Percentiles rank a stretch among this genome's conserved stretches.
Conservation (phyloP, 768 basidiomycete species). For the Boletus sp. region DNA sequence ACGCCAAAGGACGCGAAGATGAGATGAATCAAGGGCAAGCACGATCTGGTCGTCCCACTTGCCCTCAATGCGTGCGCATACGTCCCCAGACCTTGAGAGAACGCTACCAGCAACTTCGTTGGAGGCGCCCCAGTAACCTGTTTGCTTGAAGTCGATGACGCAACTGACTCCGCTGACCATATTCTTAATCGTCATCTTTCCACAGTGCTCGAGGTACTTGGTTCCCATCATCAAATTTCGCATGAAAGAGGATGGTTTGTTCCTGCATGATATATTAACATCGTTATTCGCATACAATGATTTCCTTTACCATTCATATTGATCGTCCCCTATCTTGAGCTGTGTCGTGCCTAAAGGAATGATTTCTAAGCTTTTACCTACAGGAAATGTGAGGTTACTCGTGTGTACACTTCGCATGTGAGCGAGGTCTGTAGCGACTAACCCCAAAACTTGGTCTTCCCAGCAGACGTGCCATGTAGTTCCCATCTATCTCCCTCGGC, state of each 20-base stretch:
- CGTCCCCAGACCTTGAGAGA: slow-evolving; percentile 50
- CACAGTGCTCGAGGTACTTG: slow-evolving; percentile 86
- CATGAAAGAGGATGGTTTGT: slow-evolving; percentile 85
- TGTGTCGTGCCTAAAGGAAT: slow-evolving; percentile 74
- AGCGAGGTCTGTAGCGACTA: slow-evolving; percentile 29
- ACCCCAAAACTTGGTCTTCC: slow-evolving; percentile 92
- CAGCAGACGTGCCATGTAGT: slow-evolving; percentile 70
- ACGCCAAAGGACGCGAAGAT: slow-evolving; percentile 78
- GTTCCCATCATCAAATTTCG: slow-evolving; percentile 88
- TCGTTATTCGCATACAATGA: background rate
- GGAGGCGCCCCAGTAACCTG: slow-evolving; percentile 77
- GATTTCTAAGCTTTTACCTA: slow-evolving; percentile 88
- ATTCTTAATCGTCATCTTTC: slow-evolving; percentile 76
- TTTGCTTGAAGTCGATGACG: slow-evolving; percentile 82
- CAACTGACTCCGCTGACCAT: slow-evolving; percentile 53
- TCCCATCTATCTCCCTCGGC: slow-evolving; percentile 81
- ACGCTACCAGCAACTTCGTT: slow-evolving; percentile 71
- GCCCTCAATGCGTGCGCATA: slow-evolving; percentile 70
- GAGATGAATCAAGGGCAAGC: slow-evolving; percentile 63
- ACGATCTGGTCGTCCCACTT: slow-evolving; percentile 86
- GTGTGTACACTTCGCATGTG: slow-evolving; percentile 8
- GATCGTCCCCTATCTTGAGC: slow-evolving; percentile 63
- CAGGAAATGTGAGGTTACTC: slow-evolving; percentile 17
- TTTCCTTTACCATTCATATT: slow-evolving; percentile 63
- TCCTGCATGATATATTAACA: slow-evolving; percentile 45